These are phyloP conservation scores for Sinapis alba DNA, from an alignment of 441 rosid species.

Conservation along the genomic window DNA sequence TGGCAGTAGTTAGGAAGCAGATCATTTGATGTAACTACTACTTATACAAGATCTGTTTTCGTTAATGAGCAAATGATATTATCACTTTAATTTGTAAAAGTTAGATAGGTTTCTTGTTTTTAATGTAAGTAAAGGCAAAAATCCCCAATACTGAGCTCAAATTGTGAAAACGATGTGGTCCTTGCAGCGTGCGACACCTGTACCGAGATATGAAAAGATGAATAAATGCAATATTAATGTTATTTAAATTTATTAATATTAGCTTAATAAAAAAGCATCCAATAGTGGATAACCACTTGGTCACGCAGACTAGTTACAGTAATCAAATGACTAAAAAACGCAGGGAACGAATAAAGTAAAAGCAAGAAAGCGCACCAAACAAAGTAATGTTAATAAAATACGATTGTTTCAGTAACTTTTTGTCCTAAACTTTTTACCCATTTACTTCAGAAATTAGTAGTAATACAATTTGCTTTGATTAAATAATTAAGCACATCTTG, in stretches of 20 bases:
- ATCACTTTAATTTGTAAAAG: neutral
- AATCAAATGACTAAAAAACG: neutral
- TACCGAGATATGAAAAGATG: constrained; percentile 26
- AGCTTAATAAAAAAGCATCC: constrained; percentile 6
- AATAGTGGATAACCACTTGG: constrained; percentile 32
- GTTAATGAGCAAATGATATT: neutral
- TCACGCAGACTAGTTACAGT: neutral
- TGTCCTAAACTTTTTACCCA: neutral
- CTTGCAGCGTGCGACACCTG: constrained; percentile 44
- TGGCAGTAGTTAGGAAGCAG: neutral
- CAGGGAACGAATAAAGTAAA: constrained; percentile 17
- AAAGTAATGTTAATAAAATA: neutral
- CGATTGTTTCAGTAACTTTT: neutral
- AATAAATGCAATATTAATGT: neutral
- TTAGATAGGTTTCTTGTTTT: neutral
- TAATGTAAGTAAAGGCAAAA: neutral
- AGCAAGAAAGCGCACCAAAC: neutral
- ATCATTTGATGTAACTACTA: neutral
- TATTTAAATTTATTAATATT: neutral
- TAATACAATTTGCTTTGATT: neutral
- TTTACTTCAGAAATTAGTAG: neutral
- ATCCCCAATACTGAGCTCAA: neutral
- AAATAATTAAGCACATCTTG: constrained; percentile 29
- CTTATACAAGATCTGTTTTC: neutral
- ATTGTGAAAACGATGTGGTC: constrained; percentile 36